Percentiles rank a stretch among this genome's conserved stretches.
These are phyloP conservation scores for Cajanus cajan DNA, from an alignment of 306 rosid species.

Conservation along the genomic window DNA sequence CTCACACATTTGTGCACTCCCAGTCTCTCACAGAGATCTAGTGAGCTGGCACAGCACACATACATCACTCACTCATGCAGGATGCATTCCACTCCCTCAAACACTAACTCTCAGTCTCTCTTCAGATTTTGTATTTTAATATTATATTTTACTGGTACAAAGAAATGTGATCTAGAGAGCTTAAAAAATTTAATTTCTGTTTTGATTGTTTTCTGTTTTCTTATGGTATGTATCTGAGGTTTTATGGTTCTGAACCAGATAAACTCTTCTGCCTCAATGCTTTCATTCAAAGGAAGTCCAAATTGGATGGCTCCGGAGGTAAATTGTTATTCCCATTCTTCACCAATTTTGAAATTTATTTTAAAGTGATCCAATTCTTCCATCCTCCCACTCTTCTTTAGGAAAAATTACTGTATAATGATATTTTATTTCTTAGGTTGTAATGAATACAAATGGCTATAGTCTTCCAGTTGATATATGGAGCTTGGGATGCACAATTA, in stretches of 20 bases:
- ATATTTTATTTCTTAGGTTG: constrained; percentile 64
- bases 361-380: neutral
- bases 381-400: neutral
- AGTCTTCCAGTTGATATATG: constrained; percentile 92
- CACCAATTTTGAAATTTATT: neutral
- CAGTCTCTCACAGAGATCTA: neutral
- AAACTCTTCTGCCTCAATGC: constrained; percentile 72
- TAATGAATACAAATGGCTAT: constrained; percentile 87
- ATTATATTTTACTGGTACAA: constrained; percentile 1
- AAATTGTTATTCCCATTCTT: neutral
- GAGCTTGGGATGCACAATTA: constrained; percentile 99
- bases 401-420: constrained; percentile 4
- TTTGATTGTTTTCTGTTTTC: constrained; percentile 10
- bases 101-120: neutral
- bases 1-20: neutral
- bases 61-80: neutral
- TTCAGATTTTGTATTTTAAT: constrained; percentile 2
- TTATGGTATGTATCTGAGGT: constrained; percentile 17
- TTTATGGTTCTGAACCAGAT: constrained; percentile 55
- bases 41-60: constrained; percentile 17
- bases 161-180: constrained; percentile 13
- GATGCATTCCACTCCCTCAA: neutral
- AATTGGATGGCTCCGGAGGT: constrained; percentile 99
- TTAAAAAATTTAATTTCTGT: neutral
- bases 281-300: constrained; percentile 99